Percentiles rank a stretch among this genome's conserved stretches.
phyloP scores from a whole-genome alignment of 345 rosid species.

The Raphanus raphanistrum region DNA sequence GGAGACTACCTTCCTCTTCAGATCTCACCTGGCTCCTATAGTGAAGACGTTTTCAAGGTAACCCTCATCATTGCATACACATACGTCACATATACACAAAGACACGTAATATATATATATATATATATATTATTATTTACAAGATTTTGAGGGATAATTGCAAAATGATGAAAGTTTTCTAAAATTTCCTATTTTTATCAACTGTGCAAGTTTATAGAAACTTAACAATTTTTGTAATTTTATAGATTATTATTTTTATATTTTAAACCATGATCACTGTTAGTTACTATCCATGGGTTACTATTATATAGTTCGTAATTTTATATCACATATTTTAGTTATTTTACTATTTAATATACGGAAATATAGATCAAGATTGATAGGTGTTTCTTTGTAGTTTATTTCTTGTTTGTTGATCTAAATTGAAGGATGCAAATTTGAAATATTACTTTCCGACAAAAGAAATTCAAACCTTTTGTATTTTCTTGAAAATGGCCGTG shows the following conservation, averaged over 20 bases:
- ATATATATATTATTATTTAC: background rate
- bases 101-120: background rate
- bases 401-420: conserved; percentile 3
- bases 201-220: background rate
- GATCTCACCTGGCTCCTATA: conserved; percentile 65
- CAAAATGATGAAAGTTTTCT: background rate
- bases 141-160: background rate
- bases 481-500: background rate
- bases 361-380: conserved; percentile 2
- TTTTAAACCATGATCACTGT: background rate
- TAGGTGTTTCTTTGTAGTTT: background rate
- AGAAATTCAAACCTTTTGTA: conserved; percentile 10
- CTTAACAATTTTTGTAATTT: background rate
- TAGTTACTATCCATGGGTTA: background rate
- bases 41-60: conserved; percentile 66
- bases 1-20: conserved; percentile 64
- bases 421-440: conserved; percentile 29
- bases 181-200: background rate
- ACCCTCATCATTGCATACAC: background rate
- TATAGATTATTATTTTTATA: background rate
- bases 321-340: background rate
- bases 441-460: conserved; percentile 31
- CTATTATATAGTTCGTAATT: background rate
- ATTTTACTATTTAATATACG: background rate
- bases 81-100: background rate